Conservation (phyloP, 2,329 filamentous ascomycete genomes). For the Colletotrichum higginsianum region DNA sequence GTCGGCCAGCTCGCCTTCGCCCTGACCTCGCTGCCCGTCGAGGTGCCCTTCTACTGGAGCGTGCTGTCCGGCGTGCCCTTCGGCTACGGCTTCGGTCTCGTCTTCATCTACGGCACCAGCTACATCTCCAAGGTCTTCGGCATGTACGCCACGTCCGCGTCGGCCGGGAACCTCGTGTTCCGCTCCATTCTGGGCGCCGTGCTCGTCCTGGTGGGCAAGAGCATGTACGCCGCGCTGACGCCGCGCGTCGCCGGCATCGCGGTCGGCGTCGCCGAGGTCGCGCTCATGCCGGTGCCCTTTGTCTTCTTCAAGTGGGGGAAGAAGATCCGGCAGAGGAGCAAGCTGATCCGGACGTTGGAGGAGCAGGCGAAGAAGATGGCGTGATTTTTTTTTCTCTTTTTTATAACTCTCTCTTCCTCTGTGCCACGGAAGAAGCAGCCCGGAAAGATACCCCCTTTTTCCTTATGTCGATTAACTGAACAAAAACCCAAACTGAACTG, state of each 20-base stretch:
- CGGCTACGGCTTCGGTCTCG: conserved; percentile 72
- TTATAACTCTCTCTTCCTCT: not conserved
- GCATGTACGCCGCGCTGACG: conserved; percentile 70
- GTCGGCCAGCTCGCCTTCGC: conserved; percentile 75
- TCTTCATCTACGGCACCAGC: conserved; percentile 77
- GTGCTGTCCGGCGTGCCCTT: conserved; percentile 75
- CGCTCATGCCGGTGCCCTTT: conserved; percentile 74
- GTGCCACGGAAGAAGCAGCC: conserved; percentile 1
- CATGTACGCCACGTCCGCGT: conserved; percentile 74
- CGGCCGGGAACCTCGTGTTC: conserved; percentile 75
- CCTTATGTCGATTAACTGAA: not conserved
- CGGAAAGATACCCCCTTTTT: conserved; percentile 41
- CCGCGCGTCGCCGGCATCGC: conserved; percentile 72
- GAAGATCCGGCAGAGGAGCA: conserved; percentile 37
- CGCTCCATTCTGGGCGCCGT: conserved; percentile 71
- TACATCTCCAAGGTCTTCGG: conserved; percentile 76
- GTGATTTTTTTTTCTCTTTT: not conserved
- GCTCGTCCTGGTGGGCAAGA: conserved; percentile 71
- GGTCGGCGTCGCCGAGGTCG: conserved; percentile 51
- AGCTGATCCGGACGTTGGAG: conserved; percentile 40
- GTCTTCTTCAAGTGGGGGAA: conserved; percentile 66
- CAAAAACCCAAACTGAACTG: not conserved
- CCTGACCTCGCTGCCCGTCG: conserved; percentile 72
- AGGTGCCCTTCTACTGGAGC: conserved; percentile 73
- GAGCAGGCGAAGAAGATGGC: conserved; percentile 39